phyloP scores from a whole-genome alignment of 1,284 basidiomycete genomes.

The Ceratobasidium sp. region DNA sequence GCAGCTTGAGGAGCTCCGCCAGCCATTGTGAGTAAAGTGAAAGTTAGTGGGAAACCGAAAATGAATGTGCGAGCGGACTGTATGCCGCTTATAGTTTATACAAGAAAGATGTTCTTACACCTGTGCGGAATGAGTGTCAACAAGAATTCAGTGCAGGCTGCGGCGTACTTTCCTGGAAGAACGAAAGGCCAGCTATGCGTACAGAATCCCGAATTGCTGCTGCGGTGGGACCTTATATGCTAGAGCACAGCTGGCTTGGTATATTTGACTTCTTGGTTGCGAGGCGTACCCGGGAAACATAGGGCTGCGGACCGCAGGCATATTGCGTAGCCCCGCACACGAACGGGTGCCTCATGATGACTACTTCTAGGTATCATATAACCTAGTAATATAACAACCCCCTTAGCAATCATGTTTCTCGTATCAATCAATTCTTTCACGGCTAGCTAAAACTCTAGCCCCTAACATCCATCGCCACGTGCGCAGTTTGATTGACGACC shows the following conservation, averaged over 20 bases:
- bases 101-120: conserved; percentile 11
- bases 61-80: conserved; percentile 6
- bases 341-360: too few species aligned
- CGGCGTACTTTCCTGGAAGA: conserved; percentile 12
- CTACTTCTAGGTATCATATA: too few species aligned
- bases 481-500: conserved; percentile 5
- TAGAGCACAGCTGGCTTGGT: neutral
- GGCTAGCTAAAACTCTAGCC: neutral
- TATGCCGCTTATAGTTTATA: conserved; percentile 5
- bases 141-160: neutral
- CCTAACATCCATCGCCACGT: neutral
- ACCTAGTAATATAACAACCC: too few species aligned
- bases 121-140: neutral
- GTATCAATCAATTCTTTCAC: neutral
- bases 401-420: neutral
- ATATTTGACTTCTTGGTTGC: neutral
- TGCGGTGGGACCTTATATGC: neutral
- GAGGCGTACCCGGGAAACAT: neutral
- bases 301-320: conserved; percentile 8
- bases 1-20: conserved; percentile 1
- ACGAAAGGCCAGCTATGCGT: conserved; percentile 34
- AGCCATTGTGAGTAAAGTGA: conserved; percentile 12
- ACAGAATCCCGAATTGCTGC: neutral
- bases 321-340: neutral
- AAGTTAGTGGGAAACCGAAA: conserved; percentile 6